A percentile compares a stretch with the other conserved stretches of the same genome.
phyloP scores from a whole-genome alignment of 257 asterid genomes.

The Voacanga thouarsii region DNA sequence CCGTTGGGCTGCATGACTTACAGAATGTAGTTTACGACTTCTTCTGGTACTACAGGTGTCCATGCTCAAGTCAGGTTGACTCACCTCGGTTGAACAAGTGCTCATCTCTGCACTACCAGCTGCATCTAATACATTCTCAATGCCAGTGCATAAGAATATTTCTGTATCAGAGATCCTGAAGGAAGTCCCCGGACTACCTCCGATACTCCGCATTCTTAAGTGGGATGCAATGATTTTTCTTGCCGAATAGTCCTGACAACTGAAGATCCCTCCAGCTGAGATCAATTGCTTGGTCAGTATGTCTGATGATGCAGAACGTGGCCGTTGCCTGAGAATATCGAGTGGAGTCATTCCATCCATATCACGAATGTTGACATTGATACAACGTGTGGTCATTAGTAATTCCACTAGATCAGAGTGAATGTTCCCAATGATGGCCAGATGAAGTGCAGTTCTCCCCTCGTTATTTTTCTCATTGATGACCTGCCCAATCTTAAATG shows the following conservation, averaged over 20 bases:
- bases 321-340: slow-evolving; percentile 65
- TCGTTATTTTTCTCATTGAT: slow-evolving; percentile 47
- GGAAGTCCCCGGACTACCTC: slow-evolving; percentile 84
- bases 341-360: slow-evolving; percentile 70
- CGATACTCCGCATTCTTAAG: slow-evolving; percentile 60
- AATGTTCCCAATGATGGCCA: slow-evolving; percentile 71
- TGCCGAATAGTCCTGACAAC: slow-evolving; percentile 61
- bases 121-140: slow-evolving; percentile 52
- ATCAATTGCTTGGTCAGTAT: slow-evolving; percentile 61
- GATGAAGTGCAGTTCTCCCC: slow-evolving; percentile 76
- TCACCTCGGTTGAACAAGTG: slow-evolving; percentile 41
- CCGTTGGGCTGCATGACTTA: slow-evolving; percentile 40
- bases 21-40: slow-evolving; percentile 30
- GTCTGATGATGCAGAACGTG: slow-evolving; percentile 67
- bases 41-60: slow-evolving; percentile 26
- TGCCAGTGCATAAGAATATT: slow-evolving; percentile 64
- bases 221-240: slow-evolving; percentile 73
- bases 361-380: slow-evolving; percentile 72
- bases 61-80: slow-evolving; percentile 25
- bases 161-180: slow-evolving; percentile 75
- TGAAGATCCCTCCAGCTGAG: slow-evolving; percentile 78
- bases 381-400: slow-evolving; percentile 57
- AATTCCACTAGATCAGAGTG: slow-evolving; percentile 75
- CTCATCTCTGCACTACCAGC: slow-evolving; percentile 29
- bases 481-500: slow-evolving; percentile 48